Evolutionary conservation across 176 grass and related monocot species (phyloP), one percentile per base, ranked within the genome.

Genomic region (Triticum dicoccoides): DNA sequence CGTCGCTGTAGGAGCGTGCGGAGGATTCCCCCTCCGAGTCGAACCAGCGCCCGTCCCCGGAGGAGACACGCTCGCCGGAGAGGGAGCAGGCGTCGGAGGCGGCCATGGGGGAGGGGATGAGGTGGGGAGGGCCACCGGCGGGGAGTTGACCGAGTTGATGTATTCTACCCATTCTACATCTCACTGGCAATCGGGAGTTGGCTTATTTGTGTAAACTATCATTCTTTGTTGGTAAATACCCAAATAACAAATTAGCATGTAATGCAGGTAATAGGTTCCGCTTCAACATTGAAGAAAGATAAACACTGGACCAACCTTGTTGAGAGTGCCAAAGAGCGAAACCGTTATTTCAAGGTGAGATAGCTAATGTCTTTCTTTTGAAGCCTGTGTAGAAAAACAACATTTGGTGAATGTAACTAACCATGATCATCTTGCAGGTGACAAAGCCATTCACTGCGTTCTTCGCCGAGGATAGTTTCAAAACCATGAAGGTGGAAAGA

Each of bases 251-350:
- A 85, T 80, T 18, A 35, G 21, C 67, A 56, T 59, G 56, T 66
- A 15, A 34, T 27, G 17, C 80, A 97, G 95, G 95, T 97, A 32
- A 91, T 95, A 27, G 95, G 93, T 80, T 98, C 96, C 29, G 90
- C 93, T 81, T 94, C 92, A 82, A 95, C 96, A 30, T 77, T 98
- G 88, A 86, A 89, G 78, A 85, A 94, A 91, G 93, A 98, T 80
- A 65, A 92, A 72, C 96, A 98, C 82, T 95, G 96, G 96, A 87
- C 86, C 71, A 98, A 92, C 77, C 90, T 98, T 78, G 90, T 98
- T 9, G 88, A 89, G 45, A 98, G 90, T 83, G 93, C 96, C 65
- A 93, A 91, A 94, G 96, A 95, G 23, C 80, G 91, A 59, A 77
- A 77, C 18, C 38, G 75, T 66, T 92, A 86, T 75, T 91, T 90